These are phyloP conservation scores for Candida ipomoeae DNA, from an alignment of 805 yeast genomes.

Conservation along the genomic window DNA sequence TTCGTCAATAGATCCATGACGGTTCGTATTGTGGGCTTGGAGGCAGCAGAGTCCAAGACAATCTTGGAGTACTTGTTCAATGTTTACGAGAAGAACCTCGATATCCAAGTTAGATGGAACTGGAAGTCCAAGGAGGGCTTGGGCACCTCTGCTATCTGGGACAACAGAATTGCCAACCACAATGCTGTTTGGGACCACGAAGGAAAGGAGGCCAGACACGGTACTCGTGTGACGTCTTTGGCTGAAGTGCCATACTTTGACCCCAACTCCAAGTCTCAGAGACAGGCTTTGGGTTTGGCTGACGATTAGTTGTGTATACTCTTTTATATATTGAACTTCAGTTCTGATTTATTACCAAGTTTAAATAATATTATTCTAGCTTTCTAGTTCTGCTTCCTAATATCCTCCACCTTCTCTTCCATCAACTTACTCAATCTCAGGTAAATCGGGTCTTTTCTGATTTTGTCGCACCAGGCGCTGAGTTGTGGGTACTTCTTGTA, in stretches of 20 bases:
- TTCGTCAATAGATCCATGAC: conserved; percentile 29
- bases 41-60: conserved; percentile 22
- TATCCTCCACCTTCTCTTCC: conserved; percentile 26
- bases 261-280: conserved; percentile 46
- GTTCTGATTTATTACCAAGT: too few relatives aligned
- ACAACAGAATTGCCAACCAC: conserved; percentile 54
- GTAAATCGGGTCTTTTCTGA: conserved; percentile 32
- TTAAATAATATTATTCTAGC: too few relatives aligned
- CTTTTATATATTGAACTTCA: too few relatives aligned
- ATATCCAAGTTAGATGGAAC: conserved; percentile 38
- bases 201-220: conserved; percentile 35
- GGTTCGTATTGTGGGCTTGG: conserved; percentile 28
- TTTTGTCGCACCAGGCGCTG: conserved; percentile 35
- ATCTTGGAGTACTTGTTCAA: conserved; percentile 16
- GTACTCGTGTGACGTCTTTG: conserved; percentile 41
- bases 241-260: conserved; percentile 54
- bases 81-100: conserved; percentile 35
- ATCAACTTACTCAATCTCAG: conserved; percentile 27
- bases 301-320: conserved; percentile 13
- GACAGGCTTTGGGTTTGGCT: conserved; percentile 45
- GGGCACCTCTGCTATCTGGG: conserved; percentile 58
- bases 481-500: conserved; percentile 31
- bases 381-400: not conserved
- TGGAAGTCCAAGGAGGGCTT: conserved; percentile 25
- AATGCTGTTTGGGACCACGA: conserved; percentile 52